Evolutionary conservation across 768 basidiomycete species (phyloP), one percentile per base, ranked within the genome.

Genomic region (Basidioascus undulatus): DNA sequence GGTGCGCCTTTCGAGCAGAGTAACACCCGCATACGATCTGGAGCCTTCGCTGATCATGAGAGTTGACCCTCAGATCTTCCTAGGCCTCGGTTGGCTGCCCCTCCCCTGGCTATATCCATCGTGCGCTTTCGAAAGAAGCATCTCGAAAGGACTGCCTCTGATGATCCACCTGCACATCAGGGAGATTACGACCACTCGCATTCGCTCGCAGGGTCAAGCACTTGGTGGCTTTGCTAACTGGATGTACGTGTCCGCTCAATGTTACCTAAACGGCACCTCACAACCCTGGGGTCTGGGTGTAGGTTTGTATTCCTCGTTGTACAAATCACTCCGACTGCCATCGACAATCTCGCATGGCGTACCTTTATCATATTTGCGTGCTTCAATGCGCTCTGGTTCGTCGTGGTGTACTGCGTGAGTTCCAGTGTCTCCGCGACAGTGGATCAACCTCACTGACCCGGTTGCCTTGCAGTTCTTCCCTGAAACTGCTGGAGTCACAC

Each of bases 301-400:
- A n/a, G n/a, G n/a, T n/a, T n/a, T 28, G 46, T 59, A n/a, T 62
- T 62, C 41, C 56, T 57, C 16, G 59, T 63, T 10, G 61, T 63
- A 3, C 54, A 64, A 46, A 64, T 64, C 52, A 62, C 63, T 7
- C 61, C 61, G 7, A 56, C 55, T 3, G 61, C 62, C 1, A 63
- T 65, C 40, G 59, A 56, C n/a, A 62, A 62, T 50, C 62, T 65
- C 37, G 45, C 47, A 33, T 64, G 63, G 58, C 52, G 58, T 21
- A 61, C 64, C 4, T 66, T 63, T 55, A 60, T 64, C 44, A 61
- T 65, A 26, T 66, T 65, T 44, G 62, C 62, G 9, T 53, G 62
- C 13, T 59, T 64, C 48, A 65, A 65, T 47, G 61, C 62, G 19
- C 55, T 58, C 33, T 64, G 61, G 60, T 58, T 64, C 11, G 59